These are phyloP conservation scores for Petasospora fabianii DNA, from an alignment of 1,139 yeast species.

Conservation along the genomic window DNA sequence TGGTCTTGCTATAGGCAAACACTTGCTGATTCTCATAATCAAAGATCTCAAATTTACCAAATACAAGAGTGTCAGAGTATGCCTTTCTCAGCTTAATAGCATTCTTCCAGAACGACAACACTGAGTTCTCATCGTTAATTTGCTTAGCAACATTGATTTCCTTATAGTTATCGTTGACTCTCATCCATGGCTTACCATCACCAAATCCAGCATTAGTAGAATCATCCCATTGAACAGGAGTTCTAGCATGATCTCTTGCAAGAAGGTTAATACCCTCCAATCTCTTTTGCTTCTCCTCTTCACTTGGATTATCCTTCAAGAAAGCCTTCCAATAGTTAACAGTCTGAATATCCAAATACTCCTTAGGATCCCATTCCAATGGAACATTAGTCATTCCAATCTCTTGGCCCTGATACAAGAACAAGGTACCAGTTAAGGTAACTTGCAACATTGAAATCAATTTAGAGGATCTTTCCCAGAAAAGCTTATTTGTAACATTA, in stretches of 20 bases:
- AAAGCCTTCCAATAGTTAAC: conserved; percentile 40
- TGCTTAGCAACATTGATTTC: conserved; percentile 49
- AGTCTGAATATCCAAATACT: conserved; percentile 49
- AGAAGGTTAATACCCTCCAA: conserved; percentile 36
- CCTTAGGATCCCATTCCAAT: conserved; percentile 45
- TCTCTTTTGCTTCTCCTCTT: conserved; percentile 29
- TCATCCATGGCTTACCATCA: conserved; percentile 51
- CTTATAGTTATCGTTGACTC: conserved; percentile 47
- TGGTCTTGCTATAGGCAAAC: conserved; percentile 39
- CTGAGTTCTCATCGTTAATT: conserved; percentile 43
- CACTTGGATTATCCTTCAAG: conserved; percentile 31
- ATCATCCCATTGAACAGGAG: conserved; percentile 58
- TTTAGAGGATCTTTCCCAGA: conserved; percentile 37
- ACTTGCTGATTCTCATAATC: conserved; percentile 38
- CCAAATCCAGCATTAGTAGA: conserved; percentile 47
- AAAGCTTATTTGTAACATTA: conserved; percentile 35
- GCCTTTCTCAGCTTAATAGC: conserved; percentile 43
- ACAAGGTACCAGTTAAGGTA: conserved; percentile 53
- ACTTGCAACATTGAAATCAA: conserved; percentile 45
- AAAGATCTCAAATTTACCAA: conserved; percentile 44
- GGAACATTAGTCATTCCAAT: conserved; percentile 50
- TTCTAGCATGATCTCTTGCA: conserved; percentile 54
- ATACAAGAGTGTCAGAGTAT: conserved; percentile 41
- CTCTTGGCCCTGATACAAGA: conserved; percentile 60
- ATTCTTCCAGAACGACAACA: conserved; percentile 43